A percentile compares a stretch with the other conserved stretches of the same genome.
phyloP scores from a whole-genome alignment of 176 grass and related monocot species.

The Raddia guianensis region DNA sequence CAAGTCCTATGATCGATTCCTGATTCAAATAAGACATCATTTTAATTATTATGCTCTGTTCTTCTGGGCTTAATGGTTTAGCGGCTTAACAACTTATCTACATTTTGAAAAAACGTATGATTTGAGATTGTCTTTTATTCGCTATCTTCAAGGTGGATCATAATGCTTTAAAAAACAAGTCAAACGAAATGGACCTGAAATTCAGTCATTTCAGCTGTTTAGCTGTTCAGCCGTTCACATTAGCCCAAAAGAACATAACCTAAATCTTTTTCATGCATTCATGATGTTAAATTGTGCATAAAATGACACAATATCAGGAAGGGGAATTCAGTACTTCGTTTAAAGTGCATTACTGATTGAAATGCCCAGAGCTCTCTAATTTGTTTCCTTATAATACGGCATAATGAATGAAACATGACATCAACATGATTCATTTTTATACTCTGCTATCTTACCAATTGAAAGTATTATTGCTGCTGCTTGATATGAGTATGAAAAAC shows the following conservation, averaged over 20 bases:
- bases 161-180: too few species aligned
- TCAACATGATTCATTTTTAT: background rate
- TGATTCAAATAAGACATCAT: background rate
- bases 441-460: background rate
- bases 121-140: too few species aligned
- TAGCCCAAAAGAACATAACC: too few species aligned
- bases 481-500: conserved; percentile 22
- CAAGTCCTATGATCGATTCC: conserved; percentile 15
- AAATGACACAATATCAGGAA: background rate
- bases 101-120: too few species aligned
- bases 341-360: background rate
- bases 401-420: background rate
- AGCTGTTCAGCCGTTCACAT: too few species aligned
- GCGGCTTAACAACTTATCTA: too few species aligned
- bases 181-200: too few species aligned
- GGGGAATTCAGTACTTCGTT: background rate
- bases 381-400: background rate
- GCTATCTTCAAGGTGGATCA: too few species aligned
- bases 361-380: background rate
- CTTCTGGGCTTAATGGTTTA: too few species aligned
- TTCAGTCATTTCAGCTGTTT: too few species aligned
- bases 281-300: background rate
- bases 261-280: background rate
- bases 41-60: background rate
- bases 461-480: conserved; percentile 9